Evolutionary conservation across 495 filamentous ascomycete genomes (phyloP), one percentile per base, ranked within the genome.

Genomic region (Tuber magnatum): DNA sequence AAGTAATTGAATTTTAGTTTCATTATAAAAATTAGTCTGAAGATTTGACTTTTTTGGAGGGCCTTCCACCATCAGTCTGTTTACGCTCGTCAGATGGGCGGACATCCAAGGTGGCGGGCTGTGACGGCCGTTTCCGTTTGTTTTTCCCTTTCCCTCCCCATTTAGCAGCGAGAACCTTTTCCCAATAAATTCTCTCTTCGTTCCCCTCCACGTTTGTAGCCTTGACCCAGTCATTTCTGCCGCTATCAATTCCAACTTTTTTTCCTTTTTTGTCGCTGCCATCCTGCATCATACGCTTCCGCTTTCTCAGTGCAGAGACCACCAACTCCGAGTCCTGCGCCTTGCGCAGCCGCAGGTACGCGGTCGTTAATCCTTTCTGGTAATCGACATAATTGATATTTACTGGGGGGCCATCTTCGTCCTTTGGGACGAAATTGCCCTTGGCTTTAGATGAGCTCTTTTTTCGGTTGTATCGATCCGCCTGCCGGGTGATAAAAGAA

Each of bases 381-480:
- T 82, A 82, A 68, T 82, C 81, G 40, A 82, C 74, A 44, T 82
- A 82, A 65, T 82, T 77, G 69, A 82, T 82, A 1, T 74, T 74
- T 12, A 78, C 51, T 18, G 69, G 41, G 28, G 46, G 38, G 8
- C 40, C 18, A 51, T 72, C 42, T n/a, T 75, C 39, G 20, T 42
- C 22, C 42, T 20, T 28, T 8, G 14, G 28, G 2, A 24, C 16
- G 28, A 69, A 10, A 35, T 35, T 39, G 24, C 40, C 51, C 12
- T 65, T 48, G 35, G 20, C 35, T 73, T 76, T 72, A 22, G 65
- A 39, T 46, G 38, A 70, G 56, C 35, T 7, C 41, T 74, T 73
- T 65, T 71, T 77, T 38, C 81, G 75, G n/a, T 77, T 43, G 68
- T 79, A 81, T 39, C 78, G 68, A 46, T 80, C 74, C 5, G 82